Evolutionary conservation across 306 rosid genomes (phyloP).

Genomic region (Cucurbita ficifolia): DNA sequence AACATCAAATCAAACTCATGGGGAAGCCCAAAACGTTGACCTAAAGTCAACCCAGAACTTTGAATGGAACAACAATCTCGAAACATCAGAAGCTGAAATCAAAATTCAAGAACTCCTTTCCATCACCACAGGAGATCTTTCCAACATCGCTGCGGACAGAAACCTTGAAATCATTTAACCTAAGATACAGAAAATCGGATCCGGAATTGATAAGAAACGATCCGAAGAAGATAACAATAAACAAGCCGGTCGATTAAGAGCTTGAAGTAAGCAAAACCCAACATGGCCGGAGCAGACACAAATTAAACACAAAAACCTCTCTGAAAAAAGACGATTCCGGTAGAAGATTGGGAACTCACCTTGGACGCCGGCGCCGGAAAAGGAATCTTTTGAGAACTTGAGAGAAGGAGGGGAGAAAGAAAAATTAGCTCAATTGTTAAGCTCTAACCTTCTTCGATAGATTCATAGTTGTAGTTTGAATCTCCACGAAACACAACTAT

Average conservation of each 20-base stretch:
- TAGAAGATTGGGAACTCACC: not conserved
- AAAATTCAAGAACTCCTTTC: not conserved
- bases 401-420: not conserved
- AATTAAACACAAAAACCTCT: not conserved
- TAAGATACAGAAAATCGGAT: not conserved
- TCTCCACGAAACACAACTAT: too few relatives aligned
- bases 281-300: not conserved
- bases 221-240: not conserved
- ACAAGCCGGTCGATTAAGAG: not conserved
- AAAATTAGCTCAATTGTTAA: too few relatives aligned
- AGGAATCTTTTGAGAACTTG: not conserved
- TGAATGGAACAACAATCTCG: not conserved
- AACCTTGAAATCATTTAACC: not conserved
- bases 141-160: not conserved
- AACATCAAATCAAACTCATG: not conserved
- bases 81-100: not conserved
- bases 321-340: not conserved
- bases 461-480: too few relatives aligned
- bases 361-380: not conserved
- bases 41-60: not conserved
- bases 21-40: not conserved
- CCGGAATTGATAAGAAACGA: not conserved
- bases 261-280: not conserved
- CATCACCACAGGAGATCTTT: not conserved
- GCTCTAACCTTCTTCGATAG: too few relatives aligned